Conservation (phyloP, 768 basidiomycete species). For the Collybia sp. region DNA sequence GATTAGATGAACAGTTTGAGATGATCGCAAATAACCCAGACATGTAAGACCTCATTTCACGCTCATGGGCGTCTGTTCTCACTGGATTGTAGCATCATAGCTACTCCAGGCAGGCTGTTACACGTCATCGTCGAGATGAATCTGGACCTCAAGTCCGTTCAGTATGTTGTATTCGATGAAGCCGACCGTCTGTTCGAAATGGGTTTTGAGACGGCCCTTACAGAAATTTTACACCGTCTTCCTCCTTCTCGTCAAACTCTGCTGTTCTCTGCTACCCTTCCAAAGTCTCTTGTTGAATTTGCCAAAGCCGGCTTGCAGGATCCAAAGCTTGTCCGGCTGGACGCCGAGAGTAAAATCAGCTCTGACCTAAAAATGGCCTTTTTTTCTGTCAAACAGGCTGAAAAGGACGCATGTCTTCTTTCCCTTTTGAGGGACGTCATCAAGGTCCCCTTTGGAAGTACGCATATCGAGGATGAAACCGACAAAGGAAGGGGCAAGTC, state of each 20-base stretch:
- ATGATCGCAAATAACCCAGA: constrained; percentile 94
- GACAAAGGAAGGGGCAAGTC: constrained; percentile 39
- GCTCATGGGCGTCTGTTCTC: constrained; percentile 10
- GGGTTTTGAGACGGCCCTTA: constrained; percentile 91
- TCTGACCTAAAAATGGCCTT: constrained; percentile 92
- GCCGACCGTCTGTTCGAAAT: constrained; percentile 98
- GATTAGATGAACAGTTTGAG: constrained; percentile 93
- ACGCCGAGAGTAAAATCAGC: constrained; percentile 95
- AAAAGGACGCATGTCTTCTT: constrained; percentile 92
- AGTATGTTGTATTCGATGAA: constrained; percentile 95
- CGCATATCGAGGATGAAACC: constrained; percentile 21
- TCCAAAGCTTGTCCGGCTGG: constrained; percentile 93
- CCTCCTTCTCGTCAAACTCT: constrained; percentile 86
- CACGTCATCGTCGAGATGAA: constrained; percentile 98
- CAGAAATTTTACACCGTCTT: constrained; percentile 87
- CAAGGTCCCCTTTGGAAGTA: constrained; percentile 59
- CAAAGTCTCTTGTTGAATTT: constrained; percentile 94
- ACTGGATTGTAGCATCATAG: constrained; percentile 69
- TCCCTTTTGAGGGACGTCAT: constrained; percentile 84
- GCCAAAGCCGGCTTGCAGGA: constrained; percentile 95
- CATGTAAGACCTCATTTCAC: constrained; percentile 55
- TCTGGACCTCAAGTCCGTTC: constrained; percentile 78
- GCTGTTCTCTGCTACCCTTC: constrained; percentile 94
- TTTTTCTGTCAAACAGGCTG: constrained; percentile 85
- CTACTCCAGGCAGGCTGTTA: constrained; percentile 95